Evolutionary conservation across 2,329 filamentous ascomycete species (phyloP).

Genomic region (Tympanopsis confertula): DNA sequence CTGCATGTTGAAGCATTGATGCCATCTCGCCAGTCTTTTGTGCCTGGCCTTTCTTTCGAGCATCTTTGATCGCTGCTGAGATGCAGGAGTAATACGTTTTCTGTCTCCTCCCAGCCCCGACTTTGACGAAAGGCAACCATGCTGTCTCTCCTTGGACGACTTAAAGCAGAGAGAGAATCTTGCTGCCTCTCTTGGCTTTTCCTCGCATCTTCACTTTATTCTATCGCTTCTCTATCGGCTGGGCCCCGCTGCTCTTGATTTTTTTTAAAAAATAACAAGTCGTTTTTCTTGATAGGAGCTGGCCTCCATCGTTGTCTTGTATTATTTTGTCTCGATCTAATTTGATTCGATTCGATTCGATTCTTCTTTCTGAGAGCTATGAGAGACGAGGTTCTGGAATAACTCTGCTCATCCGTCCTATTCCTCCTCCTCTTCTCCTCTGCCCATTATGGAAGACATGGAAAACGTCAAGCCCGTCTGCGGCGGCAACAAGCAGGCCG

Average conservation of each 20-base stretch:
- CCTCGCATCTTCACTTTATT: constrained; percentile 7
- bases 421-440: constrained; percentile 2
- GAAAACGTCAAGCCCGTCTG: constrained; percentile 23
- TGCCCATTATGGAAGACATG: constrained; percentile 13
- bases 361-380: constrained; percentile 4
- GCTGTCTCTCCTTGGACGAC: not conserved
- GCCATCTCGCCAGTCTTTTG: not conserved
- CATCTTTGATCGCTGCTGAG: not conserved
- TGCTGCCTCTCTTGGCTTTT: constrained; percentile 10
- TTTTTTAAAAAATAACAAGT: too few species aligned
- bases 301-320: constrained; percentile 5
- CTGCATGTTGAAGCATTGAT: too few species aligned
- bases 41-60: not conserved
- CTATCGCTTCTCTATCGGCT: constrained; percentile 4
- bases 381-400: not conserved
- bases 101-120: not conserved
- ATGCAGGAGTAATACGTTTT: too few species aligned
- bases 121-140: too few species aligned
- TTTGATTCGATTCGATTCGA: not conserved
- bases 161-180: too few species aligned
- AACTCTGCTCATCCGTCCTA: not conserved
- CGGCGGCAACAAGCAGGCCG: constrained; percentile 19
- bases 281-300: not conserved
- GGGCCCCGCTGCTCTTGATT: constrained; percentile 12
- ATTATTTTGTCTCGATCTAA: constrained; percentile 6